Evolutionary conservation across 23 red algal genomes (phyloP).

Genomic region (Gracilaria gracilis): DNA sequence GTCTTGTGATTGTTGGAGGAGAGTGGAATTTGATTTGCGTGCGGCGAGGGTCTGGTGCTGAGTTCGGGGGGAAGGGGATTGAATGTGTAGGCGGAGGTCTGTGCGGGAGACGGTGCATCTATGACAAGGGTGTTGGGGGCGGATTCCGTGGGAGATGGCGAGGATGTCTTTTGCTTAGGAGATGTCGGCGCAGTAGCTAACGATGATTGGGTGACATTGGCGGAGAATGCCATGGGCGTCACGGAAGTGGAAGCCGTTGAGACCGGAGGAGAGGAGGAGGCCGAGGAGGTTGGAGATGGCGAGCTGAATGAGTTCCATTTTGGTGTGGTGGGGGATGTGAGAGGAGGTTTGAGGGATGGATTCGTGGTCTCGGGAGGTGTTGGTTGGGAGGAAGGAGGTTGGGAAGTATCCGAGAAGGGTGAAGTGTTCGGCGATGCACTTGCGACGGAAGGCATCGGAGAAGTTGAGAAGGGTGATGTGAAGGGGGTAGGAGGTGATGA

Average conservation of each 20-base stretch:
- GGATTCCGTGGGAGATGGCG: slow-evolving; percentile 1
- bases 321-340: neutral
- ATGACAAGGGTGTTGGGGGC: neutral
- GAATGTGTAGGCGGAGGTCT: no score
- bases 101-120: neutral
- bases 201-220: neutral
- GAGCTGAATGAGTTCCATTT: neutral
- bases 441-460: neutral
- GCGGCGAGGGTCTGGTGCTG: no score
- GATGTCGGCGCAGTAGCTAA: neutral
- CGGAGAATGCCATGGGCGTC: neutral
- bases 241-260: neutral
- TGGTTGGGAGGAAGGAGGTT: neutral
- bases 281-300: neutral
- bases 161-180: slow-evolving; percentile 18
- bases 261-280: no score
- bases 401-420: neutral
- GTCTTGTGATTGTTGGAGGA: no score
- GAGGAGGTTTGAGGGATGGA: neutral
- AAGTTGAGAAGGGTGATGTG: slow-evolving; percentile 8
- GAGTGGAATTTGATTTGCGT: no score
- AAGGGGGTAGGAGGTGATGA: neutral
- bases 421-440: neutral
- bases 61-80: no score
- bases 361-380: neutral